phyloP scores from a whole-genome alignment of 75 land plant genomes.

The Pinus taeda region DNA sequence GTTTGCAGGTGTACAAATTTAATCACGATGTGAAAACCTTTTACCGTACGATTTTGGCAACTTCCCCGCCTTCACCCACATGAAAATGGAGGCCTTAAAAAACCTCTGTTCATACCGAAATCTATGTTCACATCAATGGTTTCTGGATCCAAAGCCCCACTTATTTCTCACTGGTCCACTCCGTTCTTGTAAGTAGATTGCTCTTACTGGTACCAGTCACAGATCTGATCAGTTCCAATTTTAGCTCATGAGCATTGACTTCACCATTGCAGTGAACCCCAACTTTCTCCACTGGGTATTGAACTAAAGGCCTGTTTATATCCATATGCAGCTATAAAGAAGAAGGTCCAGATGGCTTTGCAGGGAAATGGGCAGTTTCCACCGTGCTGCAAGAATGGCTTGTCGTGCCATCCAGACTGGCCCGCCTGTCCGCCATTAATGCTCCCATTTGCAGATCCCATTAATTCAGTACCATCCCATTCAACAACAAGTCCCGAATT shows the following conservation, averaged over 20 bases:
- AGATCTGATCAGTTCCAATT: background rate
- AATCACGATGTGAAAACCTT: no score
- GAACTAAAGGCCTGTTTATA: background rate
- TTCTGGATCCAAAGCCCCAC: no score
- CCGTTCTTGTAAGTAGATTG: no score
- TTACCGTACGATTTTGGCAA: no score
- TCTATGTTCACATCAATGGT: no score
- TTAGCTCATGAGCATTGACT: background rate
- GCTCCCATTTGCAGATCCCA: conserved; percentile 6
- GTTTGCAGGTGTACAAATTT: no score
- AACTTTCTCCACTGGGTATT: background rate
- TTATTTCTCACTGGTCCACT: no score
- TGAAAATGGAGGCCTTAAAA: no score
- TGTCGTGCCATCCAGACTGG: conserved; percentile 9
- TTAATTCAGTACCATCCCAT: background rate
- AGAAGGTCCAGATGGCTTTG: background rate
- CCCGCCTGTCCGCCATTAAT: conserved; percentile 7
- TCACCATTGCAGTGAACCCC: background rate
- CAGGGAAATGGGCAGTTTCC: conserved; percentile 4
- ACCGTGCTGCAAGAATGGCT: conserved; percentile 5
- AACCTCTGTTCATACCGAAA: no score
- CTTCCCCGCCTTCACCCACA: no score
- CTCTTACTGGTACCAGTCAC: background rate
- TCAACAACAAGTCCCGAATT: conserved; percentile 19
- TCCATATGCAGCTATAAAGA: background rate